Base-by-base conservation (phyloP, 257 asterid genomes). In the Solanum rostratum region DNA sequence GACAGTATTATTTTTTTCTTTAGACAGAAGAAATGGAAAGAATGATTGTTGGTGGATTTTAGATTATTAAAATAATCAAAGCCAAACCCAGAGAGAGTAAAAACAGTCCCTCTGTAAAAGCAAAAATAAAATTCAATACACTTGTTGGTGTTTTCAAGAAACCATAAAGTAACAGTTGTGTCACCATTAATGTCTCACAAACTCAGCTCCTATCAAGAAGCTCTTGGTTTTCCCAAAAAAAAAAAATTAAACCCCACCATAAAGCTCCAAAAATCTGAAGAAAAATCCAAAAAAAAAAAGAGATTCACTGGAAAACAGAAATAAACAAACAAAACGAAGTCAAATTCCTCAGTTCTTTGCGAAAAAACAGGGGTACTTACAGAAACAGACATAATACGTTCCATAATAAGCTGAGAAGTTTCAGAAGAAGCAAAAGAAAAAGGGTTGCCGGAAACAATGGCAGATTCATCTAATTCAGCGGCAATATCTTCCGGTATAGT, bases 361-460 rank as follows among this genome's bases (percentile, higher is more conserved):
- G 20, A 62, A 60, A 53, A 60, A 60, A 24, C 13, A 63, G 39
- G 13, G 33, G n/a, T 41, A 91, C 99, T 91, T 85, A 97, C 99
- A 88, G 99, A 95, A 82, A 94, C 98, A 66, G 98, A 91, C 99
- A 97, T 94, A 78, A 97, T 97, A 71, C 99, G 98, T 29, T 97
- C 99, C 97, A 97, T 86, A 41, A 97, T 93, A 59, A 97, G 94
- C 91, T 92, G 97, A 52, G 97, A 97, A 29, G 99, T 94, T 71
- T 97, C 94, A 2, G 96, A 91, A 10, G 91, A 92, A 84, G 97
- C 97, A 82, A 97, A 97, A 7, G 98, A 91, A 80, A 95, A 97
- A 8, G 97, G 97, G 92, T 95, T 95, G 83, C 97, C 97, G 19
- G 95, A 90, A 82, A 93, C 94, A 69, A 90, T 24, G 20, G 84